Evolutionary conservation across 1,139 yeast species (phyloP).

Genomic region (Kodamaea anthophila): DNA sequence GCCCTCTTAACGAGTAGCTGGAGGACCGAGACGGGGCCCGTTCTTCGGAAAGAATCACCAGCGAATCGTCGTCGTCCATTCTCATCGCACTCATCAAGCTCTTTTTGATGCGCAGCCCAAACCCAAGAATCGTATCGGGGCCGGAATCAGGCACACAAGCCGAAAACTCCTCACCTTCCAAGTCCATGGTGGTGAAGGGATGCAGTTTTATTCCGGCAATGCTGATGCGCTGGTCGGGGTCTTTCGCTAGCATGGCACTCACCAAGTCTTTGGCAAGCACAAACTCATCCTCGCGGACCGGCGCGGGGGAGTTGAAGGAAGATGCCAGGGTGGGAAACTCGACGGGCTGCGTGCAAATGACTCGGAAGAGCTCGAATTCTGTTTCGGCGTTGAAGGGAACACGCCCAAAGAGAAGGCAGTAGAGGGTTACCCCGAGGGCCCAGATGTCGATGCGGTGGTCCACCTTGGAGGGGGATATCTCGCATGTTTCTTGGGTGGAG

Average conservation of each 20-base stretch:
- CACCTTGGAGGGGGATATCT: conserved; percentile 42
- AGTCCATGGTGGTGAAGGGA: conserved; percentile 65
- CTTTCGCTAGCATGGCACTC: conserved; percentile 56
- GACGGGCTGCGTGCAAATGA: conserved; percentile 61
- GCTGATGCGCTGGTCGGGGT: conserved; percentile 63
- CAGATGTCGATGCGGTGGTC: conserved; percentile 85
- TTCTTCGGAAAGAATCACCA: conserved; percentile 3
- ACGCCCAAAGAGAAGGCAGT: conserved; percentile 80
- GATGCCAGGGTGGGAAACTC: conserved; percentile 50
- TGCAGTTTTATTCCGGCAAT: conserved; percentile 73
- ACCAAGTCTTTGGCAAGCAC: conserved; percentile 64
- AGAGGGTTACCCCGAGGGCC: conserved; percentile 94
- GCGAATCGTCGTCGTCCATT: conserved; percentile 5
- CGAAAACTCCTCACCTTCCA: conserved; percentile 45
- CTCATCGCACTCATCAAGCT: conserved; percentile 51
- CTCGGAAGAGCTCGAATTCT: conserved; percentile 81
- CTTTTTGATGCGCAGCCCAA: conserved; percentile 60
- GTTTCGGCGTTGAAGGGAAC: conserved; percentile 89
- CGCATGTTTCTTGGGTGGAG: not conserved
- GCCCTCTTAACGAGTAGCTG: conserved; percentile 18
- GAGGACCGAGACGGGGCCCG: conserved; percentile 13
- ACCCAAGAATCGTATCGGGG: conserved; percentile 44
- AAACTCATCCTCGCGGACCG: conserved; percentile 44
- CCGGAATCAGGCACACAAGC: conserved; percentile 36
- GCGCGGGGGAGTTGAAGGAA: conserved; percentile 33